Base-by-base conservation (phyloP, 1,284 basidiomycete genomes). In the Thecaphora thlaspeos region DNA sequence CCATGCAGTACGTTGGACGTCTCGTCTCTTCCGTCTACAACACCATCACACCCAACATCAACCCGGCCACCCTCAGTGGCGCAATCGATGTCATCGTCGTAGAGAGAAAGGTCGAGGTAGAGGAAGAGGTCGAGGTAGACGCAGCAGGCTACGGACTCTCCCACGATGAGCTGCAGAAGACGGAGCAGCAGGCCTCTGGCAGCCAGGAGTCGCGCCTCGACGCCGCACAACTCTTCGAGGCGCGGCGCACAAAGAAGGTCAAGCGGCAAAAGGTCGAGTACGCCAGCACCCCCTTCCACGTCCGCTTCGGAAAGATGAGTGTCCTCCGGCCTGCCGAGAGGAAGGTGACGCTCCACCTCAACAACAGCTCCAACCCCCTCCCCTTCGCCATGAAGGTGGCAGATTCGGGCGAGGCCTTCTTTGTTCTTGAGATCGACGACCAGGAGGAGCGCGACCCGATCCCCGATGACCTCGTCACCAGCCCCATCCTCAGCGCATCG, bases 361-460 rank as follows among this genome's bases (percentile, higher is more conserved):
- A 77, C 61, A 62, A 61, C 48, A 68, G 69, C 0, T 52, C 69
- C n/a, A 71, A 77, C 28, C 83, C 84, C 11, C 87, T 91, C 46
- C 94, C 94, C 2, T 98, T 91, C 78, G 85, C 84, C 75, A 99
- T 99, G 95, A 98, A 99, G 82, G 93, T 98, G 65, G 91, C 92
- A 40, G 94, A 98, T 59, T 90, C 93, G 2, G 95, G 95, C 18
- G 95, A 99, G 80, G 95, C 94, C 0, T 98, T 98, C 82, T 98
- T 98, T 74, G 89, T 99, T 37, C 90, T 98, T 68, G 93, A 99
- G 80, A 96, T 94, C 1, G 91, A 95, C 41, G 71, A 67, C 17
- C 89, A 88, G 46, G 65, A 64, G 7, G 55, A 59, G 7, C 46
- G 45, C 5, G 48, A 54, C 21, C 89, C 93, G 61, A 87, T 98